Evolutionary conservation across 2,329 filamentous ascomycete species (phyloP), one percentile per base, ranked within the genome.

Genomic region (Microcyclospora tardicrescens): DNA sequence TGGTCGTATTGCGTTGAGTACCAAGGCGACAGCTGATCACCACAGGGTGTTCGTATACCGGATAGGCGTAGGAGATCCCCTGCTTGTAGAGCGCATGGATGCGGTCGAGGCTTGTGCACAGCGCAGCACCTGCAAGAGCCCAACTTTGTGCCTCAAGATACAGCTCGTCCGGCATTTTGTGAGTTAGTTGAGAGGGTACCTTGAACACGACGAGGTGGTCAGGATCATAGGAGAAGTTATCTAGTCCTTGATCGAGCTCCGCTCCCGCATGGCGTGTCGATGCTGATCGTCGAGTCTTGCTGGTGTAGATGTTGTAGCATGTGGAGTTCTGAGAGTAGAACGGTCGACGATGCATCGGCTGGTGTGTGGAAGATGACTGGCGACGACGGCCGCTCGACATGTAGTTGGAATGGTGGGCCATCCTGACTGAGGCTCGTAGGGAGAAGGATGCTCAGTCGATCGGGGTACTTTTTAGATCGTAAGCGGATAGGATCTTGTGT

Each of bases 71-170:
- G 30, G 52, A 34, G 34, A 56, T 37, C 32, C 57, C 60, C 43
- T 60, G 44, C 35, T 49, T 43, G 47, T 56, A 55, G 12, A 60
- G 50, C 24, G 49, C 46, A 9, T 53, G 44, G 34, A 61, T 52
- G 19, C 60, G 56, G 24, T 54, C 53, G 29, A 63, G 49, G 42
- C 62, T 55, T 35, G 64, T 68, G 45, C 58, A 53, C 28, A 67
- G 59, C 29, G 65, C 65, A 13, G 67, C 67, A 32, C 62, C 65
- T 36, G 64, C 58, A 35, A 61, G 59, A 45, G 62, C 59, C 49
- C 67, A 58, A 27, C 58, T 52, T 4, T 56, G 50, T 24, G 65
- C 42, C 28, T 47, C 48, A 10, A 51, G 45, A 36, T 55, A 49
- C 11, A 68, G 49, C 12, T 54, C 43, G 1, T 42, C 29, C 4